Conservation (phyloP, 208 protist genomes). For the Trypanosomatidae sp. region DNA sequence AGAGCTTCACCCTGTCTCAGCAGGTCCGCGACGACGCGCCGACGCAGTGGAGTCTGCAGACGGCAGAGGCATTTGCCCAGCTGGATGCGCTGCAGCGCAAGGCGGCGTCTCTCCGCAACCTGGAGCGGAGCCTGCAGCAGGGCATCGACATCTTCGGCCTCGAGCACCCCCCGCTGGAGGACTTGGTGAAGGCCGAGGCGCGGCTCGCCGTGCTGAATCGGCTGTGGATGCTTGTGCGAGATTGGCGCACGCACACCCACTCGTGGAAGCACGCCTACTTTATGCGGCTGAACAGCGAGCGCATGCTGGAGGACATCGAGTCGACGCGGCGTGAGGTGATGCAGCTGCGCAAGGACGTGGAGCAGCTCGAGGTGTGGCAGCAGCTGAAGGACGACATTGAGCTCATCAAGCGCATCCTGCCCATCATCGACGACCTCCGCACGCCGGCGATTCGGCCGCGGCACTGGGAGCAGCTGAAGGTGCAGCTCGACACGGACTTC, state of each 20-base stretch:
- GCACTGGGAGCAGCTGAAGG: conserved; percentile 94
- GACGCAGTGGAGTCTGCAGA: conserved; percentile 55
- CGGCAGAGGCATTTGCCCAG: conserved; percentile 77
- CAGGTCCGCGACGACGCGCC: conserved; percentile 90
- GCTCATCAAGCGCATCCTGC: conserved; percentile 94
- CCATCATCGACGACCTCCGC: conserved; percentile 96
- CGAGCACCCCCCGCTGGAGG: conserved; percentile 90
- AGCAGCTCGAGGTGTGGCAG: conserved; percentile 93
- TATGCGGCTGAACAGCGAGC: conserved; percentile 89
- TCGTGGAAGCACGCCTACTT: conserved; percentile 92
- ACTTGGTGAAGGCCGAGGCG: conserved; percentile 80
- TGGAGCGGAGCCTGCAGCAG: conserved; percentile 82
- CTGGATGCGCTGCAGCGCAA: conserved; percentile 80
- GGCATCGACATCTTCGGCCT: conserved; percentile 96
- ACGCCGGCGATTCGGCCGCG: conserved; percentile 92
- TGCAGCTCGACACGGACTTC: conserved; percentile 93
- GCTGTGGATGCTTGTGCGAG: conserved; percentile 92
- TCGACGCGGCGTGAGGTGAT: conserved; percentile 83
- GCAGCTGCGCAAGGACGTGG: conserved; percentile 89
- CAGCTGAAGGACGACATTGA: conserved; percentile 95
- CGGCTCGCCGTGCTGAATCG: conserved; percentile 85
- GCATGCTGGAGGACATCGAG: conserved; percentile 92
- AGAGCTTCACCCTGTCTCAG: conserved; percentile 73
- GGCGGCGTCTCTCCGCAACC: conserved; percentile 59
- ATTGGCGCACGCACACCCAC: conserved; percentile 89